phyloP scores from a whole-genome alignment of 441 rosid genomes.

The Cnidoscolus chayamansa region DNA sequence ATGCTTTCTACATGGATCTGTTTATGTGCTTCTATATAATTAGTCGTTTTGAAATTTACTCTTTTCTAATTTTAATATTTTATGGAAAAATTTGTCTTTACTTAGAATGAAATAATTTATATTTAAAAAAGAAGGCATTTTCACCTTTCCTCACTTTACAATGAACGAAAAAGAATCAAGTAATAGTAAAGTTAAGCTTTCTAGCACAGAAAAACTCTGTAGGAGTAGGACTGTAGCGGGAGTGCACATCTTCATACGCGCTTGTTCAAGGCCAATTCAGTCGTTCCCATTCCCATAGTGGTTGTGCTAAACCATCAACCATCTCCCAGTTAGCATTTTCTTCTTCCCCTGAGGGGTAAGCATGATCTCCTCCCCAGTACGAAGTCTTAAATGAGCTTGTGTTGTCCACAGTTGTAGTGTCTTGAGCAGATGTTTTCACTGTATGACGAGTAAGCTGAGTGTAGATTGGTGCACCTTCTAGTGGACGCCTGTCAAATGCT shows the following conservation, averaged over 20 bases:
- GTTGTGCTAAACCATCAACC: slow-evolving; percentile 31
- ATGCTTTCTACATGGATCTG: neutral
- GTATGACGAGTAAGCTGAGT: slow-evolving; percentile 21
- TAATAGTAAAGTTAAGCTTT: slow-evolving; percentile 18
- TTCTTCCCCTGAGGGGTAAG: slow-evolving; percentile 23
- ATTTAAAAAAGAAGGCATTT: neutral
- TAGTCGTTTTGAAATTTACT: neutral
- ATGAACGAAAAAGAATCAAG: slow-evolving; percentile 20
- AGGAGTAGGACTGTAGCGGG: neutral
- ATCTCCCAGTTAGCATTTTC: slow-evolving; percentile 25
- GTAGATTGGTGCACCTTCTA: slow-evolving; percentile 32
- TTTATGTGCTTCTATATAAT: too few relatives aligned
- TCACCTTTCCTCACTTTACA: slow-evolving; percentile 1
- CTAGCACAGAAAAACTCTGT: slow-evolving; percentile 8
- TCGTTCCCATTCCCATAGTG: slow-evolving; percentile 58
- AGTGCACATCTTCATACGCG: neutral
- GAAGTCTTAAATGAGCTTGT: slow-evolving; percentile 42
- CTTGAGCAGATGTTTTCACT: slow-evolving; percentile 34
- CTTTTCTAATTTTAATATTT: neutral
- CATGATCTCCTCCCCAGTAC: slow-evolving; percentile 36
- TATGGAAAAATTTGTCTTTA: neutral
- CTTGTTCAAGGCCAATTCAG: slow-evolving; percentile 34
- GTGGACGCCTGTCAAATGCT: slow-evolving; percentile 82
- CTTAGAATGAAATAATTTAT: slow-evolving; percentile 1
- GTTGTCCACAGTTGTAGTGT: slow-evolving; percentile 20